Base-by-base conservation (phyloP, 2,329 filamentous ascomycete species). In the Acarospora socialis region DNA sequence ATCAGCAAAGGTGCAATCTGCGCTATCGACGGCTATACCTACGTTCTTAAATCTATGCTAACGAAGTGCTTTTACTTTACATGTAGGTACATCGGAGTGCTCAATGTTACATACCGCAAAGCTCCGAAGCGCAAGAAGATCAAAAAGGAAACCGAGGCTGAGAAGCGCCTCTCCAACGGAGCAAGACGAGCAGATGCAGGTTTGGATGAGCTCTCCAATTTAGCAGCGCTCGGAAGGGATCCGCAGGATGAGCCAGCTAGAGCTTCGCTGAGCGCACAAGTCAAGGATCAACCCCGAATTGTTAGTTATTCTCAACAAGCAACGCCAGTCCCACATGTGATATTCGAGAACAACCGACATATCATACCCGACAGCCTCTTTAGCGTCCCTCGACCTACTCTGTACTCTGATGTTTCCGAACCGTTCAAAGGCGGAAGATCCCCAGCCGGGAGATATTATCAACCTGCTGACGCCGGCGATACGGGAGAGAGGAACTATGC, bases 61-160 rank as follows among this genome's bases (percentile, higher is more conserved):
- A 28, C 4, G 21, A 16, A 25, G 23, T 25, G 23, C 23, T 25
- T 25, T 15, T 25, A 6, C 6, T 29, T 34, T 18, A 37, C 44
- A 41, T 34, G 32, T 53, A 92, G 83, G 51, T 95, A 98, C 47
- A 95, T 98, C 47, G 90, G 90, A 40, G 90, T 98, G 24, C 61
- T 98, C 30, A 95, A 94, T 53, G 87, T 94, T 13, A 94, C 84
- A 0, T 94, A 92, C 52, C 82, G 84, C 30, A 93, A 92, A 52
- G 75, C 76, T 36, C 65, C 72, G 2, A 81, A 83, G 34, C 74
- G 63, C 32, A 70, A 65, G 48, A 52, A 53, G 16, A 34, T 43
- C 28, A 53, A 54, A 26, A 54, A 55, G 32, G 52, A 48, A 12
- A 43, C n/a, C n/a, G n/a, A n/a, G n/a, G n/a, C n/a, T n/a, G n/a